Conservation (phyloP, 257 asterid species). For the Marsdenia floribunda region DNA sequence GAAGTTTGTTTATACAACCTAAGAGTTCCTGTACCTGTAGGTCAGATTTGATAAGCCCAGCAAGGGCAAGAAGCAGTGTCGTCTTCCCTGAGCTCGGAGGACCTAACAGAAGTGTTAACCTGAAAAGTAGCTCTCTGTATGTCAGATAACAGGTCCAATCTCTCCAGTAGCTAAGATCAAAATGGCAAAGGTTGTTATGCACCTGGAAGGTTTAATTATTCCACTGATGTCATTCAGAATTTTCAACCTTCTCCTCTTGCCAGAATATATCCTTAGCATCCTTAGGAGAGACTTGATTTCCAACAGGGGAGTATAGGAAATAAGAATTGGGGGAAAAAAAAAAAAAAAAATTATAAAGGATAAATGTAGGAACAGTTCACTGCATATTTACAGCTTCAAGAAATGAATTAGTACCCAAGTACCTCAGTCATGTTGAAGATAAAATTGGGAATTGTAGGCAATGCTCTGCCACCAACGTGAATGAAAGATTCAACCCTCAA, state of each 20-base stretch:
- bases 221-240: conserved; percentile 85
- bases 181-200: conserved; percentile 21
- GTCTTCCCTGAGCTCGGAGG: conserved; percentile 99
- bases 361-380: background rate
- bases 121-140: conserved; percentile 28
- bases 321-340: background rate
- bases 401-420: conserved; percentile 11
- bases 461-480: conserved; percentile 85
- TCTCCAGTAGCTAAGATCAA: conserved; percentile 12
- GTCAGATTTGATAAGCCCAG: conserved; percentile 84
- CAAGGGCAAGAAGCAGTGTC: conserved; percentile 76
- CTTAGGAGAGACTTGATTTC: conserved; percentile 62
- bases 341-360: background rate
- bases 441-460: conserved; percentile 90
- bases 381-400: background rate
- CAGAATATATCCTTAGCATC: conserved; percentile 55
- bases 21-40: conserved; percentile 54
- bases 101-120: conserved; percentile 84
- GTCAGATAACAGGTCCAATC: conserved; percentile 8
- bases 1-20: background rate
- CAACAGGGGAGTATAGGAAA: background rate
- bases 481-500: conserved; percentile 69
- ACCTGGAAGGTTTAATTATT: conserved; percentile 94
- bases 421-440: conserved; percentile 87
- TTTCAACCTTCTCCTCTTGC: conserved; percentile 53